These are phyloP conservation scores for Boletellus sp. DNA, from an alignment of 1,284 basidiomycete genomes.

Conservation along the genomic window DNA sequence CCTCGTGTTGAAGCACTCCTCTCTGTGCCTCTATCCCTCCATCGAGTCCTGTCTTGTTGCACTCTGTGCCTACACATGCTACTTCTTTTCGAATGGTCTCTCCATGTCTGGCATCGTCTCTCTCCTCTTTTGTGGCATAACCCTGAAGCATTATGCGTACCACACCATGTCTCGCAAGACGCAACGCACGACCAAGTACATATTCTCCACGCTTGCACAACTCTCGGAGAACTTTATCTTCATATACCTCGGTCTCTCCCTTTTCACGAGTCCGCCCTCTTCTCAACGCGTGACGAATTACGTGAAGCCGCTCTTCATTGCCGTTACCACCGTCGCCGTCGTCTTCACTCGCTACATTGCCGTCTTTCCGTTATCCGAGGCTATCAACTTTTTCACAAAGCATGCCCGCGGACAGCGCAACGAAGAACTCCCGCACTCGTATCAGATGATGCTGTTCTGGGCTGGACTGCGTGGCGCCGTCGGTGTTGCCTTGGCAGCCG, in stretches of 20 bases:
- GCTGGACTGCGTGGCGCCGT: constrained; percentile 95
- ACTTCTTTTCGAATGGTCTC: constrained; percentile 96
- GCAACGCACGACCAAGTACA: constrained; percentile 93
- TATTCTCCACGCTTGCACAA: constrained; percentile 89
- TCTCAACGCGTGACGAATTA: constrained; percentile 75
- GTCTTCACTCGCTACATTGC: constrained; percentile 93
- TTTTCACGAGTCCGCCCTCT: constrained; percentile 83
- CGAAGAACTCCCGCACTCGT: constrained; percentile 91
- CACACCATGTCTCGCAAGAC: constrained; percentile 98
- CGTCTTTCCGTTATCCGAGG: constrained; percentile 95
- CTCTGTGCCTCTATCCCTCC: constrained; percentile 80
- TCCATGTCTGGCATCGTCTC: constrained; percentile 98
- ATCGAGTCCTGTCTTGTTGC: constrained; percentile 95
- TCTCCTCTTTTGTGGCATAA: constrained; percentile 97
- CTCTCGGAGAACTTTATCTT: constrained; percentile 99
- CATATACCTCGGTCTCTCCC: constrained; percentile 94
- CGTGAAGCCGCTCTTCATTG: constrained; percentile 95
- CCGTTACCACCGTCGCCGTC: constrained; percentile 85
- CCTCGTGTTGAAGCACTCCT: constrained; percentile 93
- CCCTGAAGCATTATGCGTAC: constrained; percentile 98
- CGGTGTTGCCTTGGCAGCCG: constrained; percentile 93
- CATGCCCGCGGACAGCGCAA: constrained; percentile 79
- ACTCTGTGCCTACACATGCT: constrained; percentile 93
- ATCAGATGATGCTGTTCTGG: constrained; percentile 99
- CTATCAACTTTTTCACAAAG: constrained; percentile 88